Evolutionary conservation across 2,329 filamentous ascomycete species (phyloP).

Genomic region (Fusarium sp.): DNA sequence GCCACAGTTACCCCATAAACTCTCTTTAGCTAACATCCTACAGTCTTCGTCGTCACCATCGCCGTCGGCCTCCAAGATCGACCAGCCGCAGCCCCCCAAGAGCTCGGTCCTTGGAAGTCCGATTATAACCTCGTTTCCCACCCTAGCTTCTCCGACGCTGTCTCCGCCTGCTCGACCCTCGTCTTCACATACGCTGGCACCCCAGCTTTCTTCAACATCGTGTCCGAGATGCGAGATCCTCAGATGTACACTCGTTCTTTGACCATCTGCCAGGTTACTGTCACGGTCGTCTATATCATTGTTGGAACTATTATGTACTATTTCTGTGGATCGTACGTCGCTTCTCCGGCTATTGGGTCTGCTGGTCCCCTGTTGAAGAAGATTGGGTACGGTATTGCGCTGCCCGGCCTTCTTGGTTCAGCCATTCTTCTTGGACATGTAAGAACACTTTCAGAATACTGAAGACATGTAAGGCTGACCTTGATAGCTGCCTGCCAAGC

Average conservation of each 20-base stretch:
- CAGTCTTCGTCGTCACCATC: constrained; percentile 35
- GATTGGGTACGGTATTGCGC: constrained; percentile 54
- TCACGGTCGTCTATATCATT: constrained; percentile 49
- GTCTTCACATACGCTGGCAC: constrained; percentile 55
- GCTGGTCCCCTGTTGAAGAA: constrained; percentile 57
- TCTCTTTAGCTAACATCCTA: neutral
- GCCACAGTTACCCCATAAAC: accelerated
- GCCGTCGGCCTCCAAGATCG: constrained; percentile 37
- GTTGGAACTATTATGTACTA: constrained; percentile 57
- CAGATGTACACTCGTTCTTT: constrained; percentile 44
- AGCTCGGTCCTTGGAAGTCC: constrained; percentile 41
- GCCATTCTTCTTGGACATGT: constrained; percentile 45
- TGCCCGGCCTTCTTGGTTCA: constrained; percentile 46
- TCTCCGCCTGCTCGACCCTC: constrained; percentile 49
- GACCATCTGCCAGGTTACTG: constrained; percentile 42
- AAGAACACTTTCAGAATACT: accelerated
- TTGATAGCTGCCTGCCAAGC: constrained; percentile 22
- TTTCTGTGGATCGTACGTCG: constrained; percentile 59
- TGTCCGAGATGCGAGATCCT: constrained; percentile 50
- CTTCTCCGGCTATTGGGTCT: constrained; percentile 57
- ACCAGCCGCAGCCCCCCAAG: constrained; percentile 23
- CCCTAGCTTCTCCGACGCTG: constrained; percentile 48
- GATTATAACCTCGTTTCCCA: constrained; percentile 48
- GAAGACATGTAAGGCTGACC: accelerated
- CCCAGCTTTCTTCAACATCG: constrained; percentile 49